Base-by-base conservation (phyloP, 75 land plant genomes). In the Chamaecyparis obtusa region DNA sequence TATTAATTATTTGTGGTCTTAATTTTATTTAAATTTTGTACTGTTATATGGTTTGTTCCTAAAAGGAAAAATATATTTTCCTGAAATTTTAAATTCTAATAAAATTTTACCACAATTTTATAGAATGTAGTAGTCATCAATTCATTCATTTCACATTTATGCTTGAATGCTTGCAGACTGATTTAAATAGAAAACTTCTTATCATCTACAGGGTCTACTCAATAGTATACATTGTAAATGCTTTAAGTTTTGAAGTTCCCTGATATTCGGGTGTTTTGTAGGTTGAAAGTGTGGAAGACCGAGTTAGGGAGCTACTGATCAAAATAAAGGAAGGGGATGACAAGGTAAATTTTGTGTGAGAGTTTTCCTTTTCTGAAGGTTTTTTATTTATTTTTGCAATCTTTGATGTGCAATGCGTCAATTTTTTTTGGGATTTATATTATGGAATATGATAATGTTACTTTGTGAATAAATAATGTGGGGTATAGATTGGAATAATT, bases 261-360 rank as follows among this genome's bases (percentile, higher is more conserved):
- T 19, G 24, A 60, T 19, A 60, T 60, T 64, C 88, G 19, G 17
- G 48, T 6, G 46, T 89, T 55, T 81, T 90, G 49, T 79, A 97
- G 99, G 96, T 96, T 67, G 85, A 90, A 85, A 83, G 83, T 75
- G 96, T 97, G 35, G 91, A 94, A 49, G 99, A 97, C 85, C 60
- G 43, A 67, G 95, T 94, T 81, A 89, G 89, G 86, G 87, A 88
- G 83, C 85, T 92, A 88, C 94, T 97, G 55, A 30, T 90, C 24
- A 89, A 86, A 76, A 90, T 96, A 57, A 90, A 48, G 9, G 49
- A 48, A 48, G 49, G 86, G 85, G 88, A 91, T 87, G 96, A 94
- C 83, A 32, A 96, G 95, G 98, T 95, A 77, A 16, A 27, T 82
- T 74, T 13, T 80, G 85, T 24, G 44, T 79, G 37, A 43, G 9